phyloP scores from a whole-genome alignment of 2,329 filamentous ascomycete species.

The Apiospora marii region DNA sequence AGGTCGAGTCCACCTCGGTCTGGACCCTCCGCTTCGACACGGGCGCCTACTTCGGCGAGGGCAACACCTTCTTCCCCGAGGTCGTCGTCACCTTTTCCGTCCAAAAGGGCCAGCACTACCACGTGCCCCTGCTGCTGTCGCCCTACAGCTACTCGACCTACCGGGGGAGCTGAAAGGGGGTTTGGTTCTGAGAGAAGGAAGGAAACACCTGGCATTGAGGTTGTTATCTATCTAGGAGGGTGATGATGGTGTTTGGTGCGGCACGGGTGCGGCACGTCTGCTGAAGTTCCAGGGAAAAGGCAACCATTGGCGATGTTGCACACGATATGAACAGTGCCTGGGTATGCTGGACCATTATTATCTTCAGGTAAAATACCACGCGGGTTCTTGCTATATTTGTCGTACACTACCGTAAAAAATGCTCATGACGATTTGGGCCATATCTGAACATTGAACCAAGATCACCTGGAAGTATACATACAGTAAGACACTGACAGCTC shows the following conservation, averaged over 20 bases:
- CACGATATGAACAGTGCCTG: neutral
- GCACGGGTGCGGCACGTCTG: neutral
- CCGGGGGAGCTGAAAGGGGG: conserved; percentile 67
- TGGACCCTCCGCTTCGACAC: conserved; percentile 80
- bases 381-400: neutral
- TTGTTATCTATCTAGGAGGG: too few species aligned
- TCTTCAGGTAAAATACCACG: neutral
- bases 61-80: conserved; percentile 68
- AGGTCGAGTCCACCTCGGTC: conserved; percentile 53
- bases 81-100: conserved; percentile 63
- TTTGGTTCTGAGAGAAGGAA: neutral
- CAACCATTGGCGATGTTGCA: neutral
- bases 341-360: neutral
- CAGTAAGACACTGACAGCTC: too few species aligned
- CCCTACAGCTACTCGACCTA: conserved; percentile 87
- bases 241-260: neutral
- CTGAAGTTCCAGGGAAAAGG: neutral
- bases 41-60: conserved; percentile 72
- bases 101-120: conserved; percentile 71
- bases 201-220: too few species aligned
- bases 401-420: too few species aligned
- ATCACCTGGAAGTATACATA: too few species aligned
- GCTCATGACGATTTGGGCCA: too few species aligned
- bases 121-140: conserved; percentile 79
- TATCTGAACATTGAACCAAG: too few species aligned